A percentile compares a stretch with the other conserved stretches of the same genome.
Conservation (phyloP, 2,329 filamentous ascomycete species). For the Didymella keratinophila region DNA sequence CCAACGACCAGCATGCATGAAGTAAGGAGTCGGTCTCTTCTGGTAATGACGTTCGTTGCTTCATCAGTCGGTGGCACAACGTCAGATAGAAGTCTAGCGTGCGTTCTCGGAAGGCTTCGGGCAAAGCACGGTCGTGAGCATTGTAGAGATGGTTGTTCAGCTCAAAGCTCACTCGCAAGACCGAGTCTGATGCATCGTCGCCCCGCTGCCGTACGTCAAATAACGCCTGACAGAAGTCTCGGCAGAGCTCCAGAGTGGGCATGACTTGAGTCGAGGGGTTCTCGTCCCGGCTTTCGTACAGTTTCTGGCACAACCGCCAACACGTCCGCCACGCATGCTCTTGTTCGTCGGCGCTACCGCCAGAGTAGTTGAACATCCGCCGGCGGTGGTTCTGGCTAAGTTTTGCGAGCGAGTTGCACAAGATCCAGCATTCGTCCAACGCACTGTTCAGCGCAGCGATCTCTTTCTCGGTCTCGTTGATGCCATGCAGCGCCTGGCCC, state of each 20-base stretch:
- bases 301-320: slow-evolving; percentile 88
- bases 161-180: slow-evolving; percentile 91
- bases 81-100: slow-evolving; percentile 96
- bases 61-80: slow-evolving; percentile 94
- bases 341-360: slow-evolving; percentile 73
- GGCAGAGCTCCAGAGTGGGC: slow-evolving; percentile 83
- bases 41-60: slow-evolving; percentile 79
- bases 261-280: slow-evolving; percentile 72
- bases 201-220: slow-evolving; percentile 84
- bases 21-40: slow-evolving; percentile 86
- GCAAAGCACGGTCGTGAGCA: slow-evolving; percentile 83
- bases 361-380: slow-evolving; percentile 77
- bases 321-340: slow-evolving; percentile 93
- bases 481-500: slow-evolving; percentile 63
- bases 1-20: slow-evolving; percentile 85
- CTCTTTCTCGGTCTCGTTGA: slow-evolving; percentile 68
- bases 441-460: slow-evolving; percentile 75
- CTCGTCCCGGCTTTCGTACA: slow-evolving; percentile 83
- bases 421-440: slow-evolving; percentile 87
- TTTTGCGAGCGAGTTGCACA: slow-evolving; percentile 89
- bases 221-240: slow-evolving; percentile 89
- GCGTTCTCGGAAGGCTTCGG: slow-evolving; percentile 85
- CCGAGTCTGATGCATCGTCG: slow-evolving; percentile 82
- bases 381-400: slow-evolving; percentile 85
- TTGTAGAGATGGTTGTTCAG: slow-evolving; percentile 96